Evolutionary conservation across 345 rosid species (phyloP).

Genomic region (Populus ilicifolia): DNA sequence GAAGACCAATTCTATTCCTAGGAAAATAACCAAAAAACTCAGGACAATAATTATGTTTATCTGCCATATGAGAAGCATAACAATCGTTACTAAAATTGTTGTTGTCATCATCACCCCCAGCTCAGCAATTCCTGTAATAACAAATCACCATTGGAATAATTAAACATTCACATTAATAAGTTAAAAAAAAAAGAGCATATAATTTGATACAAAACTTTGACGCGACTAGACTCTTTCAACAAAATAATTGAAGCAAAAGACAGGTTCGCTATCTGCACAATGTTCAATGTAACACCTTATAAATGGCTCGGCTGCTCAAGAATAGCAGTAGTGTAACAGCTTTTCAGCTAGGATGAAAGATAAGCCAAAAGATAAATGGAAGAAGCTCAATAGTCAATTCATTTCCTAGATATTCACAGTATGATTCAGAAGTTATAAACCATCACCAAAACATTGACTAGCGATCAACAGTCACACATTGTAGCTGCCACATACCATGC

Average conservation of each 20-base stretch:
- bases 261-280: neutral
- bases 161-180: neutral
- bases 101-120: constrained; percentile 99
- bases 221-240: neutral
- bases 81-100: constrained; percentile 77
- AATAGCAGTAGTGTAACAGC: neutral
- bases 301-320: neutral
- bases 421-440: neutral
- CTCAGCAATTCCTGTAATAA: constrained; percentile 84
- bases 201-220: neutral
- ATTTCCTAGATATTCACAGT: neutral
- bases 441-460: neutral
- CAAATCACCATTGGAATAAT: constrained; percentile 22
- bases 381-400: neutral
- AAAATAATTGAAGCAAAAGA: neutral
- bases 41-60: constrained; percentile 76
- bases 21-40: constrained; percentile 62
- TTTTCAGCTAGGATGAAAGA: neutral
- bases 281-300: neutral
- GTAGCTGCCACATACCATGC: neutral
- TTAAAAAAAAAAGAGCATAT: neutral
- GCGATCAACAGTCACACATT: neutral
- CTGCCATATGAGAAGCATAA: constrained; percentile 99
- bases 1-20: constrained; percentile 76
- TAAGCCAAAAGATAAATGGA: neutral